Evolutionary conservation across 177 flowering plant species (phyloP), one percentile per base, ranked within the genome.

Genomic region (Tripterygium wilfordii): DNA sequence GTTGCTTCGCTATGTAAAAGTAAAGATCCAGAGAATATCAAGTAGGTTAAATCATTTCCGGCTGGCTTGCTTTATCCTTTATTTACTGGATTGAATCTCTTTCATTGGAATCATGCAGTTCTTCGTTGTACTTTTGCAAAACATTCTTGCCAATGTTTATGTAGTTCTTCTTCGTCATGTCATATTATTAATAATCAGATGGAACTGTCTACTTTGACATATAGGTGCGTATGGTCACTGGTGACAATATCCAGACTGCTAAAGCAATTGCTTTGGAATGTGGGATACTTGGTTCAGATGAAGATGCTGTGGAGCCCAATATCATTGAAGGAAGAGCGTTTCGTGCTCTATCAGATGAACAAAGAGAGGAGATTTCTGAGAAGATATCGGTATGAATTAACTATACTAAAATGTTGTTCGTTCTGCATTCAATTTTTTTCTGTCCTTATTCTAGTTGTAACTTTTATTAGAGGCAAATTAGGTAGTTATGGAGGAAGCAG

Each of bases 161-260:
- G n/a, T n/a, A n/a, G 14, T 36, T 13, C 16, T 36, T n/a, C n/a
- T n/a, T 14, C 16, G 38, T 36, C 10, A 32, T 36, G 38, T 36
- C 16, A 36, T 36, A 17, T 36, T 17, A 14, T 36, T 18, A 18
- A 39, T 39, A 39, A 6, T 39, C 20, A 4, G 1, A 39, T 18
- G 6, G 2, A 20, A 19, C 22, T 20, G n/a, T 21, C 13, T 38
- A 8, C 24, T 38, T 14, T 18, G 2, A 25, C n/a, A n/a, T n/a
- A n/a, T 58, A 92, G 97, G 98, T 92, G 23, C 83, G 97, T 16
- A 92, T 92, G 98, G 88, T 92, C 21, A 92, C 98, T 31, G 97
- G 98, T 37, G 98, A 92, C 69, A 92, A 89, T 69, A 46, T 82
- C 41, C 77, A 82, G 54, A 92, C 98, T 58, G 98, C 98, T 5